These are phyloP conservation scores for Fusarium oxysporum DNA, from an alignment of 2,329 filamentous ascomycete genomes.

Conservation along the genomic window DNA sequence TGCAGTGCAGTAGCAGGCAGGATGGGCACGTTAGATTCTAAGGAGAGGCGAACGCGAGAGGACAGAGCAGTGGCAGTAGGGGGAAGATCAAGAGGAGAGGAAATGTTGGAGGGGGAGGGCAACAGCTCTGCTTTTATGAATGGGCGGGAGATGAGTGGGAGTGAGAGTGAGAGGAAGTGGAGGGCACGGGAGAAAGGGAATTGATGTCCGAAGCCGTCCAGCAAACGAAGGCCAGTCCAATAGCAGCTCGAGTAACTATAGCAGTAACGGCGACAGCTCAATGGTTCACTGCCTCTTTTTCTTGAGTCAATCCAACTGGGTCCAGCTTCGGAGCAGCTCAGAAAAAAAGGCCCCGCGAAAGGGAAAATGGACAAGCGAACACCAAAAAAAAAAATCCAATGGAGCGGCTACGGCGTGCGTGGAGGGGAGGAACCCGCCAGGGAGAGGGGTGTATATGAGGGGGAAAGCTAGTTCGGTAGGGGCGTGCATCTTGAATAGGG, in stretches of 20 bases:
- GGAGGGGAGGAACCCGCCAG: constrained; percentile 14
- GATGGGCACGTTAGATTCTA: constrained; percentile 34
- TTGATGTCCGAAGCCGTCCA: constrained; percentile 32
- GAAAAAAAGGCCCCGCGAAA: constrained; percentile 36
- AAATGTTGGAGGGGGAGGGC: constrained; percentile 33
- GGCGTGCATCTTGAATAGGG: constrained; percentile 31
- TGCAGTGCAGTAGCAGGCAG: constrained; percentile 40
- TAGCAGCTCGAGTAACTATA: constrained; percentile 27
- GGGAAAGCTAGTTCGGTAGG: constrained; percentile 21
- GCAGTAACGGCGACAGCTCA: constrained; percentile 6
- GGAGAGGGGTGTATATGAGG: constrained; percentile 35
- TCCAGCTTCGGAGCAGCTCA: constrained; percentile 32
- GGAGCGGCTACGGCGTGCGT: constrained; percentile 42
- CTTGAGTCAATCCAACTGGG: constrained; percentile 39
- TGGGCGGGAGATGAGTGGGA: constrained; percentile 11
- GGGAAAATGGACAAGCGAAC: constrained; percentile 28
- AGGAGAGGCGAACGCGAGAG: constrained; percentile 43
- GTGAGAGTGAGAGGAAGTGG: constrained; percentile 4
- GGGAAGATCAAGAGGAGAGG: constrained; percentile 22
- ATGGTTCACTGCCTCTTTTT: constrained; percentile 22
- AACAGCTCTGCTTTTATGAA: constrained; percentile 45
- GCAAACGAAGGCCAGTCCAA: constrained; percentile 13
- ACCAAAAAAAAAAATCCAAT: constrained; percentile 38
- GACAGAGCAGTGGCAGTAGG: constrained; percentile 35
- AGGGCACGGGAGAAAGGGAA: constrained; percentile 24